phyloP scores from a whole-genome alignment of 2,329 filamentous ascomycete species.

The Trichoderma atrobrunneum region DNA sequence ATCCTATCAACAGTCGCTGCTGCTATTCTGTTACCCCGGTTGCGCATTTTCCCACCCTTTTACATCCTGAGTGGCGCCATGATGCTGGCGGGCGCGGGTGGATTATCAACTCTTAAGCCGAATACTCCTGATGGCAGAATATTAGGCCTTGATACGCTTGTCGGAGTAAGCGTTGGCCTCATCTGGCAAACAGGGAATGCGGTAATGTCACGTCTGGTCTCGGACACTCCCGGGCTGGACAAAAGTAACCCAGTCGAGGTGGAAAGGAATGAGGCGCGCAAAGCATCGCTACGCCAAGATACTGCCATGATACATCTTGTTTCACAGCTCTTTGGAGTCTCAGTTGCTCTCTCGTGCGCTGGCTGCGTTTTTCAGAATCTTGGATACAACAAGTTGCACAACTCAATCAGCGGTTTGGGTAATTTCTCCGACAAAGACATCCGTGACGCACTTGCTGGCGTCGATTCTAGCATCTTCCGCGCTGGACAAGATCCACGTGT shows the following conservation, averaged over 20 bases:
- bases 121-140: constrained; percentile 28
- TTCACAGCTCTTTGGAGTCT: constrained; percentile 32
- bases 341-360: constrained; percentile 29
- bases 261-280: not conserved
- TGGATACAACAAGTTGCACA: constrained; percentile 26
- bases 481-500: constrained; percentile 22
- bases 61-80: constrained; percentile 31
- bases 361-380: constrained; percentile 34
- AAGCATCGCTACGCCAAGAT: constrained; percentile 25
- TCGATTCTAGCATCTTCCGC: constrained; percentile 27
- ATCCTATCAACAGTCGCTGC: constrained; percentile 36
- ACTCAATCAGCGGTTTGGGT: constrained; percentile 22
- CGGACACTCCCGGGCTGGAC: not conserved
- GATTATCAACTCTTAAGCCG: constrained; percentile 27
- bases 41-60: constrained; percentile 38
- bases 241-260: constrained; percentile 22
- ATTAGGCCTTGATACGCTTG: constrained; percentile 32
- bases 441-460: constrained; percentile 30
- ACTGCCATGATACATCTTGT: constrained; percentile 35
- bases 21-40: constrained; percentile 37
- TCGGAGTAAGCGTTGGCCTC: constrained; percentile 34
- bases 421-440: constrained; percentile 26
- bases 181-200: constrained; percentile 31
- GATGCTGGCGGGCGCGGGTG: constrained; percentile 28
- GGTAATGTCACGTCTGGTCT: constrained; percentile 18